A percentile compares a stretch with the other conserved stretches of the same genome.
phyloP scores from a whole-genome alignment of 2,329 filamentous ascomycete genomes.

The Xylariaceae sp. region DNA sequence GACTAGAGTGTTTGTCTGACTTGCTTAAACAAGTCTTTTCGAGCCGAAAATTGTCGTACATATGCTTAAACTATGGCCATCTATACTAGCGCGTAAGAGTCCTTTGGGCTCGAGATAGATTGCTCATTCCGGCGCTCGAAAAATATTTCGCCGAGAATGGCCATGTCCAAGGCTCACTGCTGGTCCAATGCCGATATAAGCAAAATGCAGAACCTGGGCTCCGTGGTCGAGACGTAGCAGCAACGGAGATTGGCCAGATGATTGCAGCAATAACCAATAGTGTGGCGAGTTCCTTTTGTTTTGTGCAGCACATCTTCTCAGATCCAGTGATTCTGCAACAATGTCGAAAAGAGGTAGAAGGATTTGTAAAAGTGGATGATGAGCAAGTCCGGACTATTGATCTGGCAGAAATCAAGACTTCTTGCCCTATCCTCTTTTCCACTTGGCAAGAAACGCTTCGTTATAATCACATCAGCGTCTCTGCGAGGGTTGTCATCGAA shows the following conservation, averaged over 20 bases:
- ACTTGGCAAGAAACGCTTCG: conserved; percentile 17
- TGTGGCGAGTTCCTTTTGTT: neutral
- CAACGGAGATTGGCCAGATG: conserved; percentile 5
- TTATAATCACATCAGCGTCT: conserved; percentile 11
- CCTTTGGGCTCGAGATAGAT: neutral
- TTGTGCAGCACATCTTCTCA: neutral
- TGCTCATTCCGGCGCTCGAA: conserved; percentile 3
- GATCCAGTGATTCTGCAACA: conserved; percentile 16
- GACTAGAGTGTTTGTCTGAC: too few species aligned
- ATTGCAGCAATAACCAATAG: neutral
- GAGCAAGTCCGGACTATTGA: conserved; percentile 5
- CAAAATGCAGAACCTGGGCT: conserved; percentile 2
- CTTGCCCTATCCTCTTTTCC: conserved; percentile 18
- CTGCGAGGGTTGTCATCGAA: conserved; percentile 9
- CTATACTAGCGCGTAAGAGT: neutral
- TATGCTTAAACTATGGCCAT: conserved; percentile 3
- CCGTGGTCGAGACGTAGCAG: conserved; percentile 1
- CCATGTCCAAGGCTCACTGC: conserved; percentile 4
- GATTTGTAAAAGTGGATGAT: conserved; percentile 1
- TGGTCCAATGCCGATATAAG: conserved; percentile 12
- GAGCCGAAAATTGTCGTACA: conserved; percentile 6
- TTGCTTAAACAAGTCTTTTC: neutral
- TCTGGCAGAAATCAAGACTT: conserved; percentile 5
- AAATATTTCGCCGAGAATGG: conserved; percentile 8
- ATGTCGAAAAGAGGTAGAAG: conserved; percentile 6